Evolutionary conservation across 495 filamentous ascomycete species (phyloP).

Genomic region (Aspergillus leporis): DNA sequence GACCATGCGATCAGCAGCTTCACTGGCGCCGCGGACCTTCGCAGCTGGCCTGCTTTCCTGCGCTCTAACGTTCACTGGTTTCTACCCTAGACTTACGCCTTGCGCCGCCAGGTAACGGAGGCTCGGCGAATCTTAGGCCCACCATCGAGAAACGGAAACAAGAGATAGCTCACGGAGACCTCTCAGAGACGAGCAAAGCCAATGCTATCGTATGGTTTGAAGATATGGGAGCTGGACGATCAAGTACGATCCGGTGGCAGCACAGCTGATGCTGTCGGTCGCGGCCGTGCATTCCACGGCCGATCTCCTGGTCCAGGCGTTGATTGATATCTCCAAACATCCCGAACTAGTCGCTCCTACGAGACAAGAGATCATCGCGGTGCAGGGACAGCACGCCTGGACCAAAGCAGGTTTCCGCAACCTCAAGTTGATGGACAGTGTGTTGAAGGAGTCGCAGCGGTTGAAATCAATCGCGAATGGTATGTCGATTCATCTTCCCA

Average conservation of each 20-base stretch:
- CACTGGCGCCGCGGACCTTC: constrained; percentile 29
- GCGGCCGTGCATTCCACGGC: constrained; percentile 34
- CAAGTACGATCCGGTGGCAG: constrained; percentile 17
- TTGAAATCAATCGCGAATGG: constrained; percentile 23
- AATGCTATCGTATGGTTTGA: constrained; percentile 24
- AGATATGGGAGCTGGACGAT: constrained; percentile 15
- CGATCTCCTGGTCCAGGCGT: constrained; percentile 31
- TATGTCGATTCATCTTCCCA: neutral
- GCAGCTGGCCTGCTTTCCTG: constrained; percentile 34
- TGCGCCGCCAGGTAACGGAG: constrained; percentile 4
- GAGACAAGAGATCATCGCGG: constrained; percentile 22
- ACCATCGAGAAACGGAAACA: constrained; percentile 17
- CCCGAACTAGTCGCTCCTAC: constrained; percentile 34
- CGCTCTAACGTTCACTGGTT: constrained; percentile 32
- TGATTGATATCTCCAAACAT: constrained; percentile 40
- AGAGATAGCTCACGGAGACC: neutral
- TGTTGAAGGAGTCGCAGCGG: constrained; percentile 31
- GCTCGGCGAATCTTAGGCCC: constrained; percentile 13
- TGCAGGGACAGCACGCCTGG: constrained; percentile 31
- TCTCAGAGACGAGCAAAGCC: neutral
- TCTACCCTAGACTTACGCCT: constrained; percentile 11
- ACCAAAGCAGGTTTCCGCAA: constrained; percentile 41
- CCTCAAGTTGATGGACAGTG: constrained; percentile 43
- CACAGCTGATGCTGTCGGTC: constrained; percentile 20
- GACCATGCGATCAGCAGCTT: constrained; percentile 42